phyloP scores from a whole-genome alignment of 2,329 filamentous ascomycete genomes.

The Xylariaceae sp. region DNA sequence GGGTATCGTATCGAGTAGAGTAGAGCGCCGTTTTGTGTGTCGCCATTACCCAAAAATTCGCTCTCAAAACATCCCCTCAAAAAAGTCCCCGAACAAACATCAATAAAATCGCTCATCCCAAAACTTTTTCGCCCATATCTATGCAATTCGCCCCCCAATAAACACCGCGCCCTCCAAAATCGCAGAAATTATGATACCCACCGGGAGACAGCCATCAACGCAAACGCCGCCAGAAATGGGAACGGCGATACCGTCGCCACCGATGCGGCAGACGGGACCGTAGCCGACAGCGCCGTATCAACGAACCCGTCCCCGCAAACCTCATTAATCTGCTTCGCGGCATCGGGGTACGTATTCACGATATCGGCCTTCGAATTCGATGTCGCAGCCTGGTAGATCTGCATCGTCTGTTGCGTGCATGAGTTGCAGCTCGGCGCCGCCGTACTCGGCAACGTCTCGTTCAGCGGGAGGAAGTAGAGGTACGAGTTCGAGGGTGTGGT shows the following conservation, averaged over 20 bases:
- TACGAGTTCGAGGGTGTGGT: constrained; percentile 67
- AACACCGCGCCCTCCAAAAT: neutral
- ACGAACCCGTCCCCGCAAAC: constrained; percentile 55
- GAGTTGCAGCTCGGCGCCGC: constrained; percentile 67
- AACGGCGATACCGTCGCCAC: constrained; percentile 19
- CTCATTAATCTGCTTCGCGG: constrained; percentile 68
- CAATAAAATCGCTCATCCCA: too few species aligned
- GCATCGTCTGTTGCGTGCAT: constrained; percentile 78
- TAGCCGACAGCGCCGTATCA: constrained; percentile 47
- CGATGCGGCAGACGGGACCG: constrained; percentile 22
- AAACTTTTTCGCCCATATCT: neutral
- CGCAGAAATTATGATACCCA: constrained; percentile 23
- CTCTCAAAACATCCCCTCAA: too few species aligned
- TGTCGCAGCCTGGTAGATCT: constrained; percentile 66
- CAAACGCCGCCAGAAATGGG: constrained; percentile 24
- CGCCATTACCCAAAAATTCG: too few species aligned
- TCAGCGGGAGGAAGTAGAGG: constrained; percentile 81
- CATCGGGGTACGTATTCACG: constrained; percentile 60
- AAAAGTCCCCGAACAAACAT: too few species aligned
- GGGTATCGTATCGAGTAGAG: neutral
- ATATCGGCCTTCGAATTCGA: constrained; percentile 62
- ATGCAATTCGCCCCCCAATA: neutral
- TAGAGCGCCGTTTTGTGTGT: too few species aligned
- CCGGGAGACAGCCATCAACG: constrained; percentile 23
- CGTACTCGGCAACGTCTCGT: constrained; percentile 60